Evolutionary conservation across 768 basidiomycete genomes (phyloP), one percentile per base, ranked within the genome.

Genomic region (Collybia sp.): DNA sequence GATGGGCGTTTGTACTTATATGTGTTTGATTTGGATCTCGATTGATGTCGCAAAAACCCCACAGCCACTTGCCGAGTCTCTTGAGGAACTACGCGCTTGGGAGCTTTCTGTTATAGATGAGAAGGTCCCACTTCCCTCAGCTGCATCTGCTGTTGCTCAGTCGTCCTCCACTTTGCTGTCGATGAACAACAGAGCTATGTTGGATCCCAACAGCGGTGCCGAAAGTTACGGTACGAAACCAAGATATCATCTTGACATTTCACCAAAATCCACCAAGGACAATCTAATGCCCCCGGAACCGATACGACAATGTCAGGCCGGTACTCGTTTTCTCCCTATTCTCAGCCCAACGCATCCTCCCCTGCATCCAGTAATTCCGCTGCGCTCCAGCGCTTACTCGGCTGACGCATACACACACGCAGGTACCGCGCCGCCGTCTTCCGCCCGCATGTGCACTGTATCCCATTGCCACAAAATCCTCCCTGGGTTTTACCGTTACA

Each of bases 381-480:
- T 18, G 33, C 46, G 25, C 25, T 25, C 25, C 8, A 25, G 25
- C 25, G 25, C 25, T 25, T 25, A 8, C 25, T 25, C 25, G 3
- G 25, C 25, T 25, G 25, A 25, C 25, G 8, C 3, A 25, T 8
- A 25, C 25, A 25, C 3, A 25, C 25, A 25, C 3, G 8, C 25
- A 25, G 25, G 25, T 25, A 25, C 25, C 8, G 25, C 25, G 4
- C 4, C 25, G 25, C 49, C 55, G 34, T 59, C 66, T 9, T 66
- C 72, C 3, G 59, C 67, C 5, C 73, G 76, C 12, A 76, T 79
- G 71, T 79, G 77, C 52, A 79, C 74, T 5, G 76, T 80, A 16
- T 77, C 75, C 19, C 79, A 79, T 53, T 80, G 79, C 44, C 75
- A 76, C 56, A 68, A 68, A 41, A 61, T 78, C 37, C 67, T 80